These are phyloP conservation scores for Arbutus unedo DNA, from an alignment of 148 eudicot genomes.

Conservation along the genomic window DNA sequence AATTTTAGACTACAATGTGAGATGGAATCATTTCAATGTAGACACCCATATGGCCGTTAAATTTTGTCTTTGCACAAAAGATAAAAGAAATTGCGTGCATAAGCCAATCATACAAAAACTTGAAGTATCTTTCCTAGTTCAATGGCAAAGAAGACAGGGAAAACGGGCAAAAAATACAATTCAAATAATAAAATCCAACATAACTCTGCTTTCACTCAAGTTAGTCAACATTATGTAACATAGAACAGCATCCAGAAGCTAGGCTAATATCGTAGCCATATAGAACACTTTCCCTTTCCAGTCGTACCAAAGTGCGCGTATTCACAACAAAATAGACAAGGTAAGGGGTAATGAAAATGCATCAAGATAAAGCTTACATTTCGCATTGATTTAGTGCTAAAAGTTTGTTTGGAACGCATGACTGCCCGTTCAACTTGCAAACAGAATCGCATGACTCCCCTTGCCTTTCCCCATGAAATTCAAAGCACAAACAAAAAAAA, in stretches of 20 bases:
- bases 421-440: constrained; percentile 73
- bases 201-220: neutral
- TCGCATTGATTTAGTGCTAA: constrained; percentile 73
- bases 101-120: neutral
- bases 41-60: neutral
- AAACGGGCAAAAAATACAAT: neutral
- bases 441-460: constrained; percentile 88
- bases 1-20: neutral
- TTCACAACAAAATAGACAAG: neutral
- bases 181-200: neutral
- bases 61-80: neutral
- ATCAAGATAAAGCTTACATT: constrained; percentile 51
- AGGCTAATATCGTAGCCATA: neutral
- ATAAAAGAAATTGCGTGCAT: neutral
- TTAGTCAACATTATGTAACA: neutral
- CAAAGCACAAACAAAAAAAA: constrained; percentile 1
- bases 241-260: neutral
- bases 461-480: constrained; percentile 50
- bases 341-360: neutral
- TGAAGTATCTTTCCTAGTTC: neutral
- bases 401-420: constrained; percentile 85
- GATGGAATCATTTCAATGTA: neutral
- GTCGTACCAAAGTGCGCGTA: neutral
- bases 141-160: neutral
- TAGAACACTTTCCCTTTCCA: neutral